Base-by-base conservation (phyloP, 2,329 filamentous ascomycete genomes). In the Fusarium bulbicola region DNA sequence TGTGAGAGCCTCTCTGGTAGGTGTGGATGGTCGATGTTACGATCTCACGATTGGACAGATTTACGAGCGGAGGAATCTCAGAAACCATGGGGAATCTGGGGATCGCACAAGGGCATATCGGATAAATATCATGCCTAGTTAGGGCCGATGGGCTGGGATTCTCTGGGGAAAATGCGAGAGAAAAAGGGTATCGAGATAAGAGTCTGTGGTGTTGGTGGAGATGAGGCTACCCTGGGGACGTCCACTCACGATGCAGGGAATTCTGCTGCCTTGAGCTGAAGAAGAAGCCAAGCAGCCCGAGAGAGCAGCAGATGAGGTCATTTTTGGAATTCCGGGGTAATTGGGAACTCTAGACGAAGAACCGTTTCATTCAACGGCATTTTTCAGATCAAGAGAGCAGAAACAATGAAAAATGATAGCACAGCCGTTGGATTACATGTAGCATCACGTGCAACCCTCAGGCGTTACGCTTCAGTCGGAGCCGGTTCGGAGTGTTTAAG, bases 191-290 rank as follows among this genome's bases (percentile, higher is more conserved):
- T 65, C 40, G 43, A 65, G 34, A 59, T 46, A 30, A 37, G 20
- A 70, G 40, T 9, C n/a, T 46, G 20, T 56, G 37, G n/a, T 64
- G 39, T 46, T 62, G 71, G 68, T 73, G 72, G 68, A 73, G 68
- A 66, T 72, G 64, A 63, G 45, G 62, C 47, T 53, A 66, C 45
- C 42, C 54, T 61, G 54, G 60, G 50, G 59, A 63, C 26, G 58
- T 42, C 72, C 72, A 74, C 45, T 74, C 58, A 70, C n/a, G 24
- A 54, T 46, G 30, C 49, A 61, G 64, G 60, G 39, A 74, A 74
- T 74, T 66, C 72, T 74, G 72, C 54, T 74, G 72, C 72, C 72
- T 74, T 74, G 64, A 50, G 67, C 68, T 71, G 57, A 69, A 58
- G 57, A 34, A 36, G 47, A 54, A 30, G 50, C 50, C 59, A 68